These are phyloP conservation scores for Heracleum sosnowskyi DNA, from an alignment of 129 eudicot genomes.

Conservation along the genomic window DNA sequence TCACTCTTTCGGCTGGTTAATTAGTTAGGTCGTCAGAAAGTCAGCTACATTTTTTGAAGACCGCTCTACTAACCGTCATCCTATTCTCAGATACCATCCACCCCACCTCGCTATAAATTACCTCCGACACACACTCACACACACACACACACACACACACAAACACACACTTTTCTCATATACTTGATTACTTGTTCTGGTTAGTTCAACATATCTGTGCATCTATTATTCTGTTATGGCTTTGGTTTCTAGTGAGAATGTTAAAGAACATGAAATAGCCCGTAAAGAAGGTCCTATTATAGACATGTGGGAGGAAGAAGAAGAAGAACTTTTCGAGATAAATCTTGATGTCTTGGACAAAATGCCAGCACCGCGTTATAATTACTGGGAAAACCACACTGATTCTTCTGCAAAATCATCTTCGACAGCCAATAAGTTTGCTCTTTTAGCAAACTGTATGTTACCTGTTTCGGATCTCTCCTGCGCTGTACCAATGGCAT, in stretches of 20 bases:
- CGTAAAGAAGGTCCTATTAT: neutral
- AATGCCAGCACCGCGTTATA: neutral
- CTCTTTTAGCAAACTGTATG: constrained; percentile 5
- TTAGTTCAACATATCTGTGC: neutral
- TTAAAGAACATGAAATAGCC: neutral
- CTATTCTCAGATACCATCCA: neutral
- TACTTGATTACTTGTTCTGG: neutral
- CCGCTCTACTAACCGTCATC: neutral
- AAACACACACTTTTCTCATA: neutral
- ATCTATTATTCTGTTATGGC: neutral
- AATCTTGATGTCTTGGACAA: neutral
- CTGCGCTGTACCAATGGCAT: neutral
- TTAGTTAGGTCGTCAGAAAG: no score
- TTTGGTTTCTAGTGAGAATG: neutral
- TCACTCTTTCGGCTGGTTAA: neutral
- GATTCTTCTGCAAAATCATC: neutral
- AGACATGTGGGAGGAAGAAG: constrained; percentile 4
- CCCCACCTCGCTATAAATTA: neutral
- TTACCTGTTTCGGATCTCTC: constrained; percentile 2
- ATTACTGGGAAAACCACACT: neutral
- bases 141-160: no score
- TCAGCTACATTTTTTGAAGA: neutral
- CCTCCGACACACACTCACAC: neutral
- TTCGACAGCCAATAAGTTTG: neutral
- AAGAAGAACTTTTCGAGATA: constrained; percentile 7